Conservation (phyloP, 768 basidiomycete species). For the Naganishia onofrii region DNA sequence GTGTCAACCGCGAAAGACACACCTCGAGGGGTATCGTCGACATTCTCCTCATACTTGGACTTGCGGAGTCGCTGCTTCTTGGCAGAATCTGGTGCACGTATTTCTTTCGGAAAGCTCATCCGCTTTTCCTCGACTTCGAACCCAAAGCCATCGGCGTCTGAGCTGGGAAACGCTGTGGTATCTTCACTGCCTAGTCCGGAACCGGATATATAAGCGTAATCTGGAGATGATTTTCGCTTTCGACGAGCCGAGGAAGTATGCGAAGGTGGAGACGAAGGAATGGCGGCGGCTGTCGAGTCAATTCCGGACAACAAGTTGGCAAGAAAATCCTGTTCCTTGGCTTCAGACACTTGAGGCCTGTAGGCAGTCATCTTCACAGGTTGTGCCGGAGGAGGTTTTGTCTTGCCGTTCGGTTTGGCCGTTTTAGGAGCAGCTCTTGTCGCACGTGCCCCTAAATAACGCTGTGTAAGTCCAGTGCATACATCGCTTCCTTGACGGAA, state of each 20-base stretch:
- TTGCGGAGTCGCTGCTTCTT: conserved; percentile 24
- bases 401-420: conserved; percentile 57
- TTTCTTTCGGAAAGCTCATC: conserved; percentile 17
- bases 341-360: conserved; percentile 68
- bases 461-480: background rate
- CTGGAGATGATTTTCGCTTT: conserved; percentile 58
- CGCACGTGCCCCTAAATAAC: background rate
- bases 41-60: conserved; percentile 19
- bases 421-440: conserved; percentile 39
- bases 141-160: conserved; percentile 43
- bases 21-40: conserved; percentile 23
- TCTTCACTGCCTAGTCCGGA: conserved; percentile 22
- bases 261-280: conserved; percentile 26
- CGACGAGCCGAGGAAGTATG: conserved; percentile 45
- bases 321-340: conserved; percentile 88
- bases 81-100: conserved; percentile 4
- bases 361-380: conserved; percentile 60
- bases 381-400: conserved; percentile 57
- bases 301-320: conserved; percentile 65
- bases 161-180: conserved; percentile 30
- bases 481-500: background rate
- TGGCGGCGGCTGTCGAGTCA: conserved; percentile 39
- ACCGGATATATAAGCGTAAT: conserved; percentile 26
- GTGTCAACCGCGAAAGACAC: conserved; percentile 39
- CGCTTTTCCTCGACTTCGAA: conserved; percentile 41